phyloP scores from a whole-genome alignment of 1,284 basidiomycete genomes.

The Hemileia vastatrix region DNA sequence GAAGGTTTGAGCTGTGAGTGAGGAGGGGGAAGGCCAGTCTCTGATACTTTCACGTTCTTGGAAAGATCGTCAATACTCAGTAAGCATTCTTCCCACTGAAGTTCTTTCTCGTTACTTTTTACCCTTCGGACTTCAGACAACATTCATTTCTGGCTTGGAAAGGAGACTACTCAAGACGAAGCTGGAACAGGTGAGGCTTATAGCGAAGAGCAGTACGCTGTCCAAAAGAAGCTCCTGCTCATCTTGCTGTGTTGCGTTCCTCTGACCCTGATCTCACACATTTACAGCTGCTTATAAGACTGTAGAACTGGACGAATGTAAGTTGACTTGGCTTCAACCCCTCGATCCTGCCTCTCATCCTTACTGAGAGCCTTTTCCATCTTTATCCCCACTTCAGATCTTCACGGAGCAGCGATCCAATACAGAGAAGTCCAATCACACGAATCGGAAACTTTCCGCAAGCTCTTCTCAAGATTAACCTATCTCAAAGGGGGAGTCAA shows the following conservation, averaged over 20 bases:
- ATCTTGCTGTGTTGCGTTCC: neutral
- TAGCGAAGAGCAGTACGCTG: neutral
- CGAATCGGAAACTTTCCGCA: slow-evolving; percentile 54
- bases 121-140: slow-evolving; percentile 47
- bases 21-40: too few relatives aligned
- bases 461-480: slow-evolving; percentile 54
- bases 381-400: slow-evolving; percentile 42
- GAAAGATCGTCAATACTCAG: neutral
- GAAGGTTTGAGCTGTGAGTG: too few relatives aligned
- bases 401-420: slow-evolving; percentile 53
- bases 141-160: slow-evolving; percentile 59
- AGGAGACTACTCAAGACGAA: slow-evolving; percentile 56
- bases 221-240: neutral
- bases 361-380: neutral
- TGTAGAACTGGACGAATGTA: slow-evolving; percentile 59
- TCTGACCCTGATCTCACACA: neutral
- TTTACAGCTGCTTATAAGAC: slow-evolving; percentile 60
- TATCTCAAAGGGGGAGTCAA: slow-evolving; percentile 53
- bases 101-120: neutral
- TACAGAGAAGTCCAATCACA: slow-evolving; percentile 56
- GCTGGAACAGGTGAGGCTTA: slow-evolving; percentile 50
- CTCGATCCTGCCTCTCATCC: slow-evolving; percentile 4
- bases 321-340: too few relatives aligned
- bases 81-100: neutral
- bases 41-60: too few relatives aligned